A percentile compares a stretch with the other conserved stretches of the same genome.
These are phyloP conservation scores for Umbelopsis sp. DNA, from an alignment of 192 early-diverging fungal species.

Conservation along the genomic window DNA sequence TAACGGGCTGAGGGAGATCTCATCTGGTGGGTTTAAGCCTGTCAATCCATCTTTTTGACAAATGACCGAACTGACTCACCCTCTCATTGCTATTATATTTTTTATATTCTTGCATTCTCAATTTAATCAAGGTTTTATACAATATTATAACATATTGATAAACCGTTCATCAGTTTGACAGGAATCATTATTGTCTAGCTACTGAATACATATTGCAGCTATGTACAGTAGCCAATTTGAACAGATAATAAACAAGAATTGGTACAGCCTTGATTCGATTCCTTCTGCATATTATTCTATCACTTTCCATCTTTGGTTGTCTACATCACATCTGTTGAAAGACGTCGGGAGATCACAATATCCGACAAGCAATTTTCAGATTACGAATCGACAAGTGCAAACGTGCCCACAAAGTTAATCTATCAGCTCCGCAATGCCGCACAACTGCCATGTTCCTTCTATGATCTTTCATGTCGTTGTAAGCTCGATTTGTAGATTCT, in stretches of 20 bases:
- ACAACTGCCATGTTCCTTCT: not conserved
- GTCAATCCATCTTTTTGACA: slow-evolving; percentile 23
- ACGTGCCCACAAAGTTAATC: not conserved
- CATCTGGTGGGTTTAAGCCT: slow-evolving; percentile 7
- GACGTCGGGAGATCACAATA: slow-evolving; percentile 12
- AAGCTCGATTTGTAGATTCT: not conserved
- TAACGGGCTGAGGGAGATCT: slow-evolving; percentile 15
- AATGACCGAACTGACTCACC: slow-evolving; percentile 12
- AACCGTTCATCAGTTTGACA: not conserved
- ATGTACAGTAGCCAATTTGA: not conserved
- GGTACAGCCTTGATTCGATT: not conserved
- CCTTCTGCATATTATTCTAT: not conserved
- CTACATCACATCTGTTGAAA: not conserved
- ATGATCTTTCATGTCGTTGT: slow-evolving; percentile 1
- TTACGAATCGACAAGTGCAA: not conserved
- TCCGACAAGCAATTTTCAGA: not conserved
- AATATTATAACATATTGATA: not conserved
- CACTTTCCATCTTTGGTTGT: not conserved
- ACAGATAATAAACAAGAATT: not conserved
- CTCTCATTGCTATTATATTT: not conserved
- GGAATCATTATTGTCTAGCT: not conserved
- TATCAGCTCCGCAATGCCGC: not conserved
- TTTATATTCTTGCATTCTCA: not conserved
- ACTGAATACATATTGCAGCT: not conserved
- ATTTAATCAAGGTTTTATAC: not conserved